phyloP scores from a whole-genome alignment of 495 filamentous ascomycete genomes.

The Halenospora varia region DNA sequence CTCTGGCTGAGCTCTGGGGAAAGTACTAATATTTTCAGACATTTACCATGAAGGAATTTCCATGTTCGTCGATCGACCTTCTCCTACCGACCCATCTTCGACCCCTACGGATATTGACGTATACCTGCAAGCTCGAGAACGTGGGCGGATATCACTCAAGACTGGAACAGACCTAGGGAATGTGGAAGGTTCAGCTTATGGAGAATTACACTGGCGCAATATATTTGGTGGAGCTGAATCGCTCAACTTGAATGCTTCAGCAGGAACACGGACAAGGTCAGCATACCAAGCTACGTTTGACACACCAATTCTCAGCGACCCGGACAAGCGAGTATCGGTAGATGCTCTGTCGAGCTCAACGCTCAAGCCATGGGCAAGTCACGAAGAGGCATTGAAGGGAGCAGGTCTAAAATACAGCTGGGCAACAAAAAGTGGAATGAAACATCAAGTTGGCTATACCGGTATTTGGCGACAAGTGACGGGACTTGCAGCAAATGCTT shows the following conservation, averaged over 20 bases:
- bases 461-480: constrained; percentile 87
- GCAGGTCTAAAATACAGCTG: constrained; percentile 73
- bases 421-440: constrained; percentile 54
- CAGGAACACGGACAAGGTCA: constrained; percentile 84
- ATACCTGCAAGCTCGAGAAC: constrained; percentile 71
- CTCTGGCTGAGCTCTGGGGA: not conserved
- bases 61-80: constrained; percentile 71
- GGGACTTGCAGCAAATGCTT: constrained; percentile 65
- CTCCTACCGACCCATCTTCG: constrained; percentile 50
- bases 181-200: constrained; percentile 86
- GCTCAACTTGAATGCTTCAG: constrained; percentile 72
- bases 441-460: constrained; percentile 73
- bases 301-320: constrained; percentile 75
- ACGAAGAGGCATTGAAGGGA: constrained; percentile 86
- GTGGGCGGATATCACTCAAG: constrained; percentile 73
- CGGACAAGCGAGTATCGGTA: constrained; percentile 68
- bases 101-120: constrained; percentile 73
- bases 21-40: constrained; percentile 40
- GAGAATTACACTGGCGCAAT: constrained; percentile 79
- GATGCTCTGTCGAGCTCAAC: constrained; percentile 77
- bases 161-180: constrained; percentile 92
- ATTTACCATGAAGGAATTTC: constrained; percentile 84
- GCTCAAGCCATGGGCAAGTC: constrained; percentile 84
- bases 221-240: constrained; percentile 92
- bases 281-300: constrained; percentile 83